These are phyloP conservation scores for Clonostachys byssicola DNA, from an alignment of 2,329 filamentous ascomycete genomes.

Conservation along the genomic window DNA sequence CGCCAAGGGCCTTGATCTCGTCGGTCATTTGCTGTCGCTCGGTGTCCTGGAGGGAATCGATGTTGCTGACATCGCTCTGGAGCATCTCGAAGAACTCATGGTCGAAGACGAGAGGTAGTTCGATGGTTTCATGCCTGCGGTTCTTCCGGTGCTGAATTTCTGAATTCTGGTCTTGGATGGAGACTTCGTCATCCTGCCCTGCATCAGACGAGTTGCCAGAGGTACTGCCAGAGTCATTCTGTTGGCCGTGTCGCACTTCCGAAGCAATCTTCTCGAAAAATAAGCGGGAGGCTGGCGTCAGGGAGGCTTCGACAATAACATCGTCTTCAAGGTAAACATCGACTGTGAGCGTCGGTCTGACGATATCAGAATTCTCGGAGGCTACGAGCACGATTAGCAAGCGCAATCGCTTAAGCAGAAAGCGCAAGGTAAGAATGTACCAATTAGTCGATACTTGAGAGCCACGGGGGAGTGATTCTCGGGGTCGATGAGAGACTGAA, in stretches of 20 bases:
- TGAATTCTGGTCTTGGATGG: neutral
- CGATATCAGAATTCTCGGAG: slow-evolving; percentile 32
- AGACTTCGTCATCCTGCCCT: neutral
- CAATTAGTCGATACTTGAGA: slow-evolving; percentile 52
- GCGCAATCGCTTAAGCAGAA: neutral
- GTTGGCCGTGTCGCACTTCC: slow-evolving; percentile 18
- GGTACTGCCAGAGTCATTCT: neutral
- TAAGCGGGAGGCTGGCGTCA: slow-evolving; percentile 60
- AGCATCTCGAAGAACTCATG: slow-evolving; percentile 76
- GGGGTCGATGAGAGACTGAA: slow-evolving; percentile 59
- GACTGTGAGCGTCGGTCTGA: slow-evolving; percentile 68
- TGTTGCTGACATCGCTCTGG: slow-evolving; percentile 63
- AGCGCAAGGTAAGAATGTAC: slow-evolving; percentile 19
- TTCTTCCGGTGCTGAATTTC: neutral
- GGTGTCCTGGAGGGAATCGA: slow-evolving; percentile 63
- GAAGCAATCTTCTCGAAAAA: slow-evolving; percentile 59
- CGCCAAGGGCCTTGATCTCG: slow-evolving; percentile 61
- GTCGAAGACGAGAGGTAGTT: slow-evolving; percentile 74
- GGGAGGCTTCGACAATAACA: slow-evolving; percentile 61
- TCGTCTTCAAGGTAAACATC: slow-evolving; percentile 64
- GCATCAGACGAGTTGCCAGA: slow-evolving; percentile 1
- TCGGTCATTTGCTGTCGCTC: slow-evolving; percentile 61
- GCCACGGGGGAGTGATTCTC: slow-evolving; percentile 38
- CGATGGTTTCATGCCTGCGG: slow-evolving; percentile 37
- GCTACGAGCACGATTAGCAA: slow-evolving; percentile 14